phyloP scores from a whole-genome alignment of 352 stramenopile genomes.

The Phytophthora capsici region DNA sequence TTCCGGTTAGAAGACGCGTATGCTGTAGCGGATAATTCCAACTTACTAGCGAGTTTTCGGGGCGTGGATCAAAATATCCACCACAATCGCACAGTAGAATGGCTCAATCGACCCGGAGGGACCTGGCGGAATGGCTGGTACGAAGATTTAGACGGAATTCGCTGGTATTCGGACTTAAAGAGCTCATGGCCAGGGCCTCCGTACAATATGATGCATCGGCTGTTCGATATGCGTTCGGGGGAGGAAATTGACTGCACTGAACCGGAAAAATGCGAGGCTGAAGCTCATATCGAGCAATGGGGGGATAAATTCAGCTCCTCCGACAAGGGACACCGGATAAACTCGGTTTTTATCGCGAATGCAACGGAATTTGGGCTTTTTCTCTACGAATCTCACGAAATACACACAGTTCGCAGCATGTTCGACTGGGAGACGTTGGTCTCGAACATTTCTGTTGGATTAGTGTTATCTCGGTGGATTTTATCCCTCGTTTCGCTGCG shows the following conservation, averaged over 20 bases:
- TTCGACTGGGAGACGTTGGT: constrained; percentile 29
- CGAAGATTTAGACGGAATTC: not conserved
- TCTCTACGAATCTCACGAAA: not conserved
- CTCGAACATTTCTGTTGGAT: constrained; percentile 12
- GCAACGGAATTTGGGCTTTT: not conserved
- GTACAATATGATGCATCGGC: not conserved
- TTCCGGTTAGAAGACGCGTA: not conserved
- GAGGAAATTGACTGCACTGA: not conserved
- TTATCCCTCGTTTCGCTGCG: constrained; percentile 14
- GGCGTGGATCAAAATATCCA: not conserved
- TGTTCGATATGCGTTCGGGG: not conserved
- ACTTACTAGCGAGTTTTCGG: not conserved
- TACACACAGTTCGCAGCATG: constrained; percentile 5
- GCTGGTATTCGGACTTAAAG: not conserved
- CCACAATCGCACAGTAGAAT: no score
- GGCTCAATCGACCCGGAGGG: not conserved
- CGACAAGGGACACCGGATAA: not conserved
- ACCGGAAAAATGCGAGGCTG: not conserved
- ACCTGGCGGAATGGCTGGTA: not conserved
- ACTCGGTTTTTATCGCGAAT: constrained; percentile 14
- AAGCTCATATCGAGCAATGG: not conserved
- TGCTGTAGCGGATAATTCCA: not conserved
- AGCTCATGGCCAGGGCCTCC: not conserved
- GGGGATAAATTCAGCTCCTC: not conserved
- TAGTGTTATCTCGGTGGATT: constrained; percentile 18